Evolutionary conservation across 805 yeast species (phyloP), one percentile per base, ranked within the genome.

Genomic region (Soucietia sequanensis): DNA sequence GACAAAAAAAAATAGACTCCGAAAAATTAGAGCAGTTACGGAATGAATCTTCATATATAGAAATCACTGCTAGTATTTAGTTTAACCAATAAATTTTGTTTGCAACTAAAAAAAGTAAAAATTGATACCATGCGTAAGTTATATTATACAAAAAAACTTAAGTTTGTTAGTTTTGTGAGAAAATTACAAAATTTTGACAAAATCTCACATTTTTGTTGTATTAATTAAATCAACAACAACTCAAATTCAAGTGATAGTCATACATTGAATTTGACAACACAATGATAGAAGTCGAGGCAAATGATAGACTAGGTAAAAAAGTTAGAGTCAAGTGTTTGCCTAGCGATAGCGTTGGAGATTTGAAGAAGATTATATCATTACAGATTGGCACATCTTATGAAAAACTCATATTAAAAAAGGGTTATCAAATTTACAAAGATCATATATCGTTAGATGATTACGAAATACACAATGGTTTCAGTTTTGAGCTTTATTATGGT

Each of bases 401-500:
- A 14, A 79, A 78, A 44, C 46, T 82, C 37, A 77, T 84, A 0
- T 68, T 91, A 43, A 90, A 88, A 58, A 90, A 87, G 53, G 96
- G 97, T 1, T 81, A 88, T 50, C 82, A 78, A 45, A 76, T 85
- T 0, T 80, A 78, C 57, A 93, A 93, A 54, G 93, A 91, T 52
- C 97, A 90, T 55, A 91, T 91, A 36, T 73, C 90, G 1, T 67
- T 91, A 29, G 96, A 84, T n/a, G 99, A 91, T 58, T 91, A 93
- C 54, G 99, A 91, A 57, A 80, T 91, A 13, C 95, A 89, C 52
- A 82, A 89, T 56, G 95, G 95, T 7, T 81, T 84, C 41, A 87
- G 82, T 58, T 60, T 91, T 45, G 99, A 91, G 61, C 63, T 91
- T 56, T 93, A 87, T 50, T 84, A 84, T 53, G 65, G 80, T 17